phyloP scores from a whole-genome alignment of 371 early-diverging fungal genomes.

The Mortierella sp. region DNA sequence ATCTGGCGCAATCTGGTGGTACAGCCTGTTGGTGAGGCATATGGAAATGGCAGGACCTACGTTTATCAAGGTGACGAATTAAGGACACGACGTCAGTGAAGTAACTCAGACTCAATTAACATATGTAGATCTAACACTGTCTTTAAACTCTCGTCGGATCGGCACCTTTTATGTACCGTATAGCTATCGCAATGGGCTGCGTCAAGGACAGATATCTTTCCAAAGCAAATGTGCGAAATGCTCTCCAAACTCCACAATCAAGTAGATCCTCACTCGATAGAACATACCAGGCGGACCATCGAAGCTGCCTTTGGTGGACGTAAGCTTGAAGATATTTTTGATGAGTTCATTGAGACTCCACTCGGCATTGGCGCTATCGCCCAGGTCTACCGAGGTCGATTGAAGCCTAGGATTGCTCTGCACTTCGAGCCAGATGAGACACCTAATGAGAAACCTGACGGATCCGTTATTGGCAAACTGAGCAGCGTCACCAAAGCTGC shows the following conservation, averaged over 20 bases:
- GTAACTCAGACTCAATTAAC: background rate
- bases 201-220: slow-evolving; percentile 93
- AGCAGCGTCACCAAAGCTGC: slow-evolving; percentile 18
- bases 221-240: slow-evolving; percentile 78
- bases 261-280: slow-evolving; percentile 83
- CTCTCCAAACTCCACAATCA: slow-evolving; percentile 88
- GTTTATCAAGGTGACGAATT: slow-evolving; percentile 83
- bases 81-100: background rate
- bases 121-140: background rate
- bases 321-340: slow-evolving; percentile 81
- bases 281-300: slow-evolving; percentile 74
- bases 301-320: slow-evolving; percentile 72
- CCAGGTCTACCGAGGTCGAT: slow-evolving; percentile 85
- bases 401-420: slow-evolving; percentile 65
- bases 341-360: slow-evolving; percentile 77
- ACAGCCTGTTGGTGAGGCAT: slow-evolving; percentile 76
- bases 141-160: too few relatives aligned
- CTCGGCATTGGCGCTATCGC: slow-evolving; percentile 97
- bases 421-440: slow-evolving; percentile 44
- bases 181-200: slow-evolving; percentile 97
- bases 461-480: slow-evolving; percentile 27
- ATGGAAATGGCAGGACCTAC: slow-evolving; percentile 94
- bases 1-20: slow-evolving; percentile 87
- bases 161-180: background rate
- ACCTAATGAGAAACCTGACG: slow-evolving; percentile 27